A percentile compares a stretch with the other conserved stretches of the same genome.
phyloP scores from a whole-genome alignment of 1,139 yeast species.

The Zhuliangozyma parablackwelliae region DNA sequence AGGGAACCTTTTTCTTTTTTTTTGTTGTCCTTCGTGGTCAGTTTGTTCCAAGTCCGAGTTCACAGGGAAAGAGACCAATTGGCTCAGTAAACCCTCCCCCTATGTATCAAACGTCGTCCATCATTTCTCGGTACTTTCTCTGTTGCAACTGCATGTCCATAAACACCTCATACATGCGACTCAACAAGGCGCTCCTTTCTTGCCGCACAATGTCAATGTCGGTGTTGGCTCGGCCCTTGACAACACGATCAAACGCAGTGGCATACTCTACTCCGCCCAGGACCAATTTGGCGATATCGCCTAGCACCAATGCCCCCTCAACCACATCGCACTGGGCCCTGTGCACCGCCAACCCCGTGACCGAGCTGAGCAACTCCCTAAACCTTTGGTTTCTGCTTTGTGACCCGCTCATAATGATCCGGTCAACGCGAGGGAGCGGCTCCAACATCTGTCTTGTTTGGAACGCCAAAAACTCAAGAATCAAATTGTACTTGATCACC shows the following conservation, averaged over 20 bases:
- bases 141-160: slow-evolving; percentile 37
- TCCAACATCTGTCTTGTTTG: slow-evolving; percentile 41
- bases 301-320: too few species aligned
- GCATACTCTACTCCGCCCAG: slow-evolving; percentile 1
- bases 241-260: slow-evolving; percentile 3
- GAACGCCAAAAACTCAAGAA: slow-evolving; percentile 47
- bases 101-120: slow-evolving; percentile 5
- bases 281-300: too few species aligned
- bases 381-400: slow-evolving; percentile 46
- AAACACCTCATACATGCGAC: slow-evolving; percentile 25
- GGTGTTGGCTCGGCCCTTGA: slow-evolving; percentile 1
- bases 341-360: slow-evolving; percentile 18
- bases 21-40: too few species aligned
- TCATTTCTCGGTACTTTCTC: slow-evolving; percentile 17
- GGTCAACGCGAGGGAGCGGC: slow-evolving; percentile 12
- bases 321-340: not conserved
- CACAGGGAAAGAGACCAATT: too few species aligned
- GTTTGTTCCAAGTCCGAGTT: too few species aligned
- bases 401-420: slow-evolving; percentile 45
- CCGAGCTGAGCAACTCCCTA: slow-evolving; percentile 22
- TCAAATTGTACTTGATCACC: slow-evolving; percentile 38
- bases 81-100: too few species aligned
- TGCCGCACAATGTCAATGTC: not conserved
- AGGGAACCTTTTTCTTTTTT: too few species aligned
- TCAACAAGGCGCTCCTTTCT: slow-evolving; percentile 9